Conservation (phyloP, 306 rosid species). For the Ormosia emarginata region DNA sequence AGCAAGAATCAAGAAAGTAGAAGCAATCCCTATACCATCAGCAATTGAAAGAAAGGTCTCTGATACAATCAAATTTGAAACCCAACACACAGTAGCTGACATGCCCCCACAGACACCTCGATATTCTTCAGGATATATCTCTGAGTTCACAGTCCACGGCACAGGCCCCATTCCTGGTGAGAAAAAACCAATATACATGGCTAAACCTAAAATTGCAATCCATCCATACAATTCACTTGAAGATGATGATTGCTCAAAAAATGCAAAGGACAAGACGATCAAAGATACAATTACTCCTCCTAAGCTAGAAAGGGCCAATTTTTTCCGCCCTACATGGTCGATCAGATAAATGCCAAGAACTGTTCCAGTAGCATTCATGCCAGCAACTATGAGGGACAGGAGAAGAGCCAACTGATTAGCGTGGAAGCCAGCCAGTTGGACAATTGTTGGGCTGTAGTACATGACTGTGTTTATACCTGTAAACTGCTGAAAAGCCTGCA, state of each 20-base stretch:
- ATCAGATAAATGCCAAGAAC: slow-evolving; percentile 80
- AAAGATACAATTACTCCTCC: slow-evolving; percentile 65
- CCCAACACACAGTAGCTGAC: slow-evolving; percentile 89
- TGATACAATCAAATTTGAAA: slow-evolving; percentile 83
- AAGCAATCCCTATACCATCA: slow-evolving; percentile 59
- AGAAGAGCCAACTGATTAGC: slow-evolving; percentile 77
- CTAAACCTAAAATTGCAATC: slow-evolving; percentile 66
- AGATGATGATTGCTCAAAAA: slow-evolving; percentile 48
- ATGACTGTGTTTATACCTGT: slow-evolving; percentile 93
- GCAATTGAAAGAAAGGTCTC: slow-evolving; percentile 71
- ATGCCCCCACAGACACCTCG: slow-evolving; percentile 88
- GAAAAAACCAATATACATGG: slow-evolving; percentile 67
- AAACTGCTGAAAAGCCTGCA: slow-evolving; percentile 90
- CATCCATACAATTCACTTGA: slow-evolving; percentile 51
- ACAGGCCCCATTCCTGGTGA: slow-evolving; percentile 97
- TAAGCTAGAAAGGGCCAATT: slow-evolving; percentile 72
- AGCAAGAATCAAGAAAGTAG: slow-evolving; percentile 69
- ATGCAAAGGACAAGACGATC: slow-evolving; percentile 51
- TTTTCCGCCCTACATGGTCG: slow-evolving; percentile 68
- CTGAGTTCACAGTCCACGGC: slow-evolving; percentile 91
- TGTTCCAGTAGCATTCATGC: slow-evolving; percentile 79
- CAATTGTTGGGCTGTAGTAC: slow-evolving; percentile 98
- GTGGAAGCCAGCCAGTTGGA: slow-evolving; percentile 85
- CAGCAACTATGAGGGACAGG: slow-evolving; percentile 77
- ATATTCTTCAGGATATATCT: slow-evolving; percentile 88